Conservation (phyloP, 768 basidiomycete species). For the Boletus rex-veris region DNA sequence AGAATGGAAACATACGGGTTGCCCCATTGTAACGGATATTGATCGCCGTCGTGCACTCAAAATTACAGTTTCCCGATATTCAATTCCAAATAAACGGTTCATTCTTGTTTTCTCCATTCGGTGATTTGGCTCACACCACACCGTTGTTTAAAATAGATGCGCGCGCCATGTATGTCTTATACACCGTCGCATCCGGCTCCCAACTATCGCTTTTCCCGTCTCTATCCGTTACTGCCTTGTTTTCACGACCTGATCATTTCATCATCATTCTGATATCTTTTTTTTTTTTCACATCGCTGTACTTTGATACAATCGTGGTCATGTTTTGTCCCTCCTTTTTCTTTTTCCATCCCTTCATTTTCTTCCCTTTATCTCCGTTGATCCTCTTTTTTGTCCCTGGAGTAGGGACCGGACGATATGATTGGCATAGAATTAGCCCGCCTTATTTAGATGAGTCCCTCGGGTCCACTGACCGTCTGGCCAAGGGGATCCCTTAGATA, state of each 20-base stretch:
- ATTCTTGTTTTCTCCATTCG: constrained; percentile 2
- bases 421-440: constrained; percentile 16
- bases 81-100: constrained; percentile 8
- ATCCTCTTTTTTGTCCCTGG: background rate
- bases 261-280: constrained; percentile 10
- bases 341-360: background rate
- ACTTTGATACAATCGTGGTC: constrained; percentile 14
- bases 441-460: constrained; percentile 6
- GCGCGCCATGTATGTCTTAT: constrained; percentile 6
- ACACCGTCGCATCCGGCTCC: background rate
- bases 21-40: constrained; percentile 5
- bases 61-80: constrained; percentile 20
- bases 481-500: constrained; percentile 4
- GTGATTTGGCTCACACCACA: constrained; percentile 15
- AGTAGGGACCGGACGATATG: constrained; percentile 14
- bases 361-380: background rate
- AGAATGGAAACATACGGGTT: constrained; percentile 6
- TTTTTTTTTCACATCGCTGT: constrained; percentile 13
- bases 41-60: constrained; percentile 11
- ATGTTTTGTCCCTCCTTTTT: background rate
- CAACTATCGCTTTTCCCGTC: background rate
- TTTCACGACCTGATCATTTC: constrained; percentile 1
- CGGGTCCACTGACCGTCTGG: background rate
- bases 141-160: constrained; percentile 20
- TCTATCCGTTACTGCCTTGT: background rate